Evolutionary conservation across 805 yeast genomes (phyloP).

Genomic region (Suhomyces pyralidae): DNA sequence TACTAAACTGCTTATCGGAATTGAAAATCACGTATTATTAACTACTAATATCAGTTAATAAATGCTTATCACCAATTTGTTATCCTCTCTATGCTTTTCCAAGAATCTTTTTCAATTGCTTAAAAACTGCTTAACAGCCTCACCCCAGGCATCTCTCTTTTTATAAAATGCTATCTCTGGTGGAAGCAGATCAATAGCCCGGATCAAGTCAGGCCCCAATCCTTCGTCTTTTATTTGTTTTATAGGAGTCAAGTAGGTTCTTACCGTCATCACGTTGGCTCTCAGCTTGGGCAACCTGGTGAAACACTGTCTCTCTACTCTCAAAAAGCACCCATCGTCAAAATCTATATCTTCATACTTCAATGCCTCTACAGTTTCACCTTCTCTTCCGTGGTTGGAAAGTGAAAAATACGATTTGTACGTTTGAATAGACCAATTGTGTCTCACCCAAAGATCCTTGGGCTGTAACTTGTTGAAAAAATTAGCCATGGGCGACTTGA

Average conservation of each 20-base stretch:
- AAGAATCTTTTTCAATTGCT: too few species aligned
- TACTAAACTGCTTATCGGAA: too few species aligned
- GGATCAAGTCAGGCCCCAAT: conserved; percentile 24
- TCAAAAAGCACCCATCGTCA: conserved; percentile 29
- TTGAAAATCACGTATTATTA: too few species aligned
- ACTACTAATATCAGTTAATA: too few species aligned
- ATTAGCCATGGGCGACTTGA: conserved; percentile 62
- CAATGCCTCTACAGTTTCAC: conserved; percentile 22
- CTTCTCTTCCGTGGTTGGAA: conserved; percentile 32
- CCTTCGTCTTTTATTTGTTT: conserved; percentile 31
- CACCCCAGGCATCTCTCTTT: conserved; percentile 37
- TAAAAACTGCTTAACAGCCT: conserved; percentile 33
- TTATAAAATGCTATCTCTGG: conserved; percentile 39
- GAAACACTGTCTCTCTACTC: conserved; percentile 38
- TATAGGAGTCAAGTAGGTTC: conserved; percentile 36
- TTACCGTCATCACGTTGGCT: conserved; percentile 35
- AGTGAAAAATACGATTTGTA: conserved; percentile 39
- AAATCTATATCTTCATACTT: conserved; percentile 31
- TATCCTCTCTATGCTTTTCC: too few species aligned
- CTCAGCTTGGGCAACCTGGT: conserved; percentile 34
- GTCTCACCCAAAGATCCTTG: conserved; percentile 56
- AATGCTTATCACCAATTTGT: too few species aligned
- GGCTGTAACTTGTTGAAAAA: conserved; percentile 58
- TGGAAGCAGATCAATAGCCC: conserved; percentile 37
- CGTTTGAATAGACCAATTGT: conserved; percentile 69